Conservation (phyloP, 2,329 filamentous ascomycete genomes). For the Trichoderma oligosporum region DNA sequence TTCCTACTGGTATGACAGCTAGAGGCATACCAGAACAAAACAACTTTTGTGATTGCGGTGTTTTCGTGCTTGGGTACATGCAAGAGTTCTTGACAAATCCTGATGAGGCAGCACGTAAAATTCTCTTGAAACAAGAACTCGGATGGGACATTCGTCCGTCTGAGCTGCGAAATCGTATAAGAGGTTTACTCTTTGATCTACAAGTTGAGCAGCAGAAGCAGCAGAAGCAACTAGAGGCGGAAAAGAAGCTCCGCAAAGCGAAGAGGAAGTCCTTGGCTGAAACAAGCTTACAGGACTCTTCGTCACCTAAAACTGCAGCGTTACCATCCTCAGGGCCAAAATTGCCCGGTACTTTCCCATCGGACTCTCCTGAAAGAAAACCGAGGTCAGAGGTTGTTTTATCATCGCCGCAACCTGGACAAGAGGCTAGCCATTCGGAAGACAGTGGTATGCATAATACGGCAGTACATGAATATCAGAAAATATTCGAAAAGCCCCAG, state of each 20-base stretch:
- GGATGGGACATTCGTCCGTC: conserved; percentile 54
- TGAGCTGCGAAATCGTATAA: conserved; percentile 61
- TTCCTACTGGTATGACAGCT: conserved; percentile 58
- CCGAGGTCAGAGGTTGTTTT: not conserved
- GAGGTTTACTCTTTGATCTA: conserved; percentile 61
- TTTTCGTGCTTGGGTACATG: conserved; percentile 82
- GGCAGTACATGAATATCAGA: not conserved
- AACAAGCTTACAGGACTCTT: conserved; percentile 12
- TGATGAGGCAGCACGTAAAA: conserved; percentile 61
- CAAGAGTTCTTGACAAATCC: conserved; percentile 76
- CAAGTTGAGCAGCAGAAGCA: conserved; percentile 55
- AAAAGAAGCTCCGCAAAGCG: conserved; percentile 31
- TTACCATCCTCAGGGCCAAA: conserved; percentile 5
- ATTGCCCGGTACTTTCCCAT: conserved; percentile 18
- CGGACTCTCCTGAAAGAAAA: conserved; percentile 4
- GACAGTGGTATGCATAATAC: not conserved
- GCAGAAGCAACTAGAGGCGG: conserved; percentile 39
- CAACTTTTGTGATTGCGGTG: conserved; percentile 85
- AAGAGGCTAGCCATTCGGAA: not conserved
- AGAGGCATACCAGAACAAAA: conserved; percentile 72
- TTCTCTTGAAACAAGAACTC: conserved; percentile 57
- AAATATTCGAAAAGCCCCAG: not conserved
- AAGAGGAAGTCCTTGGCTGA: conserved; percentile 22
- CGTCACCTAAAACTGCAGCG: not conserved
- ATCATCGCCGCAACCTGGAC: not conserved